Conservation (phyloP, 2,329 filamentous ascomycete species). For the Parafenestella ontariensis region DNA sequence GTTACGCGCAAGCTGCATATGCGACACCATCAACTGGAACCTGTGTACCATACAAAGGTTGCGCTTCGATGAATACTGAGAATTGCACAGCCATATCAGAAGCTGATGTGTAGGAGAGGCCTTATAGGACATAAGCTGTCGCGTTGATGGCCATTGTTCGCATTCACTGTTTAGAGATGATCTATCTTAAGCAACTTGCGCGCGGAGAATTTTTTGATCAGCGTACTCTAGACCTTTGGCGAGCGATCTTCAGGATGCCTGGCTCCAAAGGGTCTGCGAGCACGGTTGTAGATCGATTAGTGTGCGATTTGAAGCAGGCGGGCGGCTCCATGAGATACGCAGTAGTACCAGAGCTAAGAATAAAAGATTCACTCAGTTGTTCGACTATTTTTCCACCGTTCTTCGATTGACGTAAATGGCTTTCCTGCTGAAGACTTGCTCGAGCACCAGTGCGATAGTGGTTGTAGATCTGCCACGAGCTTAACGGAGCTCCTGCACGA, state of each 20-base stretch:
- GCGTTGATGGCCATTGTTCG: background rate
- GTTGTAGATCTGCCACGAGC: conserved; percentile 28
- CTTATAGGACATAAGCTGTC: background rate
- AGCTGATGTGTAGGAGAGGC: background rate
- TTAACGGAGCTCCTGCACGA: conserved; percentile 18
- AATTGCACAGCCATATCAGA: background rate
- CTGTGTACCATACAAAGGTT: background rate
- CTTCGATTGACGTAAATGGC: conserved; percentile 36
- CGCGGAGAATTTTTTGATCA: conserved; percentile 13
- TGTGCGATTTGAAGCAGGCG: background rate
- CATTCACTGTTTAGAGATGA: background rate
- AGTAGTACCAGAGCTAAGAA: background rate
- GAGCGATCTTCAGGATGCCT: background rate
- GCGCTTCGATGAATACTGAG: background rate
- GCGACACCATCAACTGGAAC: background rate
- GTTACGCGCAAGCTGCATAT: conserved; percentile 5
- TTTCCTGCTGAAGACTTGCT: conserved; percentile 6
- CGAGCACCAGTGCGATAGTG: background rate
- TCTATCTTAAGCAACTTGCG: background rate
- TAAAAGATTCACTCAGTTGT: background rate
- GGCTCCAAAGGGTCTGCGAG: no score
- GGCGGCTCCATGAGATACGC: background rate
- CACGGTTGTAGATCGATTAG: background rate
- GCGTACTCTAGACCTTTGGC: conserved; percentile 5
- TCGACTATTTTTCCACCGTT: conserved; percentile 15